Evolutionary conservation across 1,284 basidiomycete genomes (phyloP).

Genomic region (Salmacisia buchloeana): DNA sequence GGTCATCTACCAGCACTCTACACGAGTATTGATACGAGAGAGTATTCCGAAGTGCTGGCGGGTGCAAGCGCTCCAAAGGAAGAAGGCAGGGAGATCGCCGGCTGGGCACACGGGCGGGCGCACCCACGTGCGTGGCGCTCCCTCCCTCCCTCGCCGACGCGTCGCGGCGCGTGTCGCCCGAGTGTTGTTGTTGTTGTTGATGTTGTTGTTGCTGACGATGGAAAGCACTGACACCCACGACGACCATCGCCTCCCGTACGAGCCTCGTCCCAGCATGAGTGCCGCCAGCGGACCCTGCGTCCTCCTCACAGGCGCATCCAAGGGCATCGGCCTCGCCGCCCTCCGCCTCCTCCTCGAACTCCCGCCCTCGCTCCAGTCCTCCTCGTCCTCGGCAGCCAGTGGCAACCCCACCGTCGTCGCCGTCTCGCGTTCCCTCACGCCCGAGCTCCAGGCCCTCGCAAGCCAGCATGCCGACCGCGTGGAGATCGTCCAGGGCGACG

Average conservation of each 20-base stretch:
- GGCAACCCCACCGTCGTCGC: slow-evolving; percentile 59
- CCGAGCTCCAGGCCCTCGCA: slow-evolving; percentile 61
- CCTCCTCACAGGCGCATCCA: slow-evolving; percentile 46
- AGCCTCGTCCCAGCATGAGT: not conserved
- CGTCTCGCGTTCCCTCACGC: slow-evolving; percentile 65
- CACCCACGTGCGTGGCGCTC: no score
- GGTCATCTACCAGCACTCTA: no score
- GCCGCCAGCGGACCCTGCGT: slow-evolving; percentile 22
- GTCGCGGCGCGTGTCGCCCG: no score
- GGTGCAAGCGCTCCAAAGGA: no score
- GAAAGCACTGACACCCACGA: no score
- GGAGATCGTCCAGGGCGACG: slow-evolving; percentile 62
- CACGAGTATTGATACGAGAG: no score
- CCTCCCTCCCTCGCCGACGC: no score
- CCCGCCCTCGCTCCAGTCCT: not conserved
- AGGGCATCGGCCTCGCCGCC: slow-evolving; percentile 73
- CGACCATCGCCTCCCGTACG: not conserved
- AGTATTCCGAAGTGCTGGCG: no score
- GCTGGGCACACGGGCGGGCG: no score
- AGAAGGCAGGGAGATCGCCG: no score
- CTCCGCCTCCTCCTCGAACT: slow-evolving; percentile 59
- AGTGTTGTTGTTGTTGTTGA: no score
- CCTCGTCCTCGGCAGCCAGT: slow-evolving; percentile 21
- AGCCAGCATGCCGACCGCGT: slow-evolving; percentile 35
- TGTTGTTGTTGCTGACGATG: no score